Percentiles rank a stretch among this genome's conserved stretches.
Evolutionary conservation across 2,329 filamentous ascomycete genomes (phyloP).

Genomic region (Colletotrichum lini): DNA sequence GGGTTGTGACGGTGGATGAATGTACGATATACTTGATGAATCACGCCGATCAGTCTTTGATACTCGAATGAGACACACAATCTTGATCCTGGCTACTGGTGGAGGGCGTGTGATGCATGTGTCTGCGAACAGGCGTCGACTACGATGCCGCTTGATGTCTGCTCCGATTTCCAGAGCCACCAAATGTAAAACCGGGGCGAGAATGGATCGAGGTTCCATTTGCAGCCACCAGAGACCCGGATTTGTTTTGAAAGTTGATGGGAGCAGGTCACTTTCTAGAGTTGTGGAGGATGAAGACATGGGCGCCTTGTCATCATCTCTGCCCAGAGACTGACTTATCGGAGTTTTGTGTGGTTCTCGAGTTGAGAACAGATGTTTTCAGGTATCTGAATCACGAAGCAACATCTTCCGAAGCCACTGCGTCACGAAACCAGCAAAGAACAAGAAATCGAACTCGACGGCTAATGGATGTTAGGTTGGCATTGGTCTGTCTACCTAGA

Average conservation of each 20-base stretch:
- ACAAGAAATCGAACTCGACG: not conserved
- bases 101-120: not conserved
- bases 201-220: not conserved
- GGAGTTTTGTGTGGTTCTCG: no score
- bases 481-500: conserved; percentile 22
- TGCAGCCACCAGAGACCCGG: no score
- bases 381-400: not conserved
- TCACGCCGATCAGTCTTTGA: conserved; percentile 24
- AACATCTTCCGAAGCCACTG: not conserved
- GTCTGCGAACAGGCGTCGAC: not conserved
- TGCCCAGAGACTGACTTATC: no score
- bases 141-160: not conserved
- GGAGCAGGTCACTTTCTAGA: no score
- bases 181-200: not conserved
- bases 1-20: not conserved
- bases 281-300: no score
- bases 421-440: not conserved
- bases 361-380: no score
- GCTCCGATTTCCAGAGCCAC: not conserved
- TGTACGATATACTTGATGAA: conserved; percentile 9
- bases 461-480: conserved; percentile 11
- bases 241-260: no score
- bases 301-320: no score
- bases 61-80: not conserved
- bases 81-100: not conserved